Evolutionary conservation across 768 basidiomycete genomes (phyloP).

Genomic region (Sarcodon aspratus): DNA sequence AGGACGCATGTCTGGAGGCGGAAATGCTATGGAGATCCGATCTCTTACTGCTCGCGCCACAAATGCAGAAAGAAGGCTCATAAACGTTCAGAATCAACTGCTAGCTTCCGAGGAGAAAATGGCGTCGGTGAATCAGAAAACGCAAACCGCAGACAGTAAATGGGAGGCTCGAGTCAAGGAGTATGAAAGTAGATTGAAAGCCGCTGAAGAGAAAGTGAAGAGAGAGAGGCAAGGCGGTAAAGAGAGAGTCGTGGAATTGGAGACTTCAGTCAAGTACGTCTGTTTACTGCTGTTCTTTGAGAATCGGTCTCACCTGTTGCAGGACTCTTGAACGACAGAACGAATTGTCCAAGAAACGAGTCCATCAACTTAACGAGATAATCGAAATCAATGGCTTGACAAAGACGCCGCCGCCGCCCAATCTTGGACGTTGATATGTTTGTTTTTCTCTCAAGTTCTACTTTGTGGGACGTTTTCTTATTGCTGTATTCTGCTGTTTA

Average conservation of each 20-base stretch:
- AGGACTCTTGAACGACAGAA: conserved; percentile 72
- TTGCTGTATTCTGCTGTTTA: too few species aligned
- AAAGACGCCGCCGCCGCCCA: not conserved
- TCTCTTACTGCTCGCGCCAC: conserved; percentile 62
- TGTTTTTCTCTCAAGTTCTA: too few species aligned
- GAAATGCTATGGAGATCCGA: conserved; percentile 59
- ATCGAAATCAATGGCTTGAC: conserved; percentile 14
- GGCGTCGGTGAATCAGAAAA: conserved; percentile 62
- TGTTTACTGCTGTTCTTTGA: not conserved
- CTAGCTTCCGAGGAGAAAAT: conserved; percentile 78
- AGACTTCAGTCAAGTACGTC: conserved; percentile 58
- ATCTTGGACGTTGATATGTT: not conserved
- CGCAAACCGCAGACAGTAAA: conserved; percentile 62
- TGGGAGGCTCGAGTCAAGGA: conserved; percentile 96
- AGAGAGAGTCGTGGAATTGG: conserved; percentile 67
- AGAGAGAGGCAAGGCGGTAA: conserved; percentile 90
- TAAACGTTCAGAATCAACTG: conserved; percentile 77
- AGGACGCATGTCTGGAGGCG: conserved; percentile 41
- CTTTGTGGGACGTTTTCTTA: too few species aligned
- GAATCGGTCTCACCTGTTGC: conserved; percentile 2
- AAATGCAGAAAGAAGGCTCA: conserved; percentile 83
- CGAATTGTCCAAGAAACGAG: conserved; percentile 71
- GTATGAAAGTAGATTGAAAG: conserved; percentile 70
- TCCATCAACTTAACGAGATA: conserved; percentile 44
- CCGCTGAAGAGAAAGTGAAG: conserved; percentile 87